Conservation (phyloP, 495 filamentous ascomycete species). For the Penicillium robsamsonii region DNA sequence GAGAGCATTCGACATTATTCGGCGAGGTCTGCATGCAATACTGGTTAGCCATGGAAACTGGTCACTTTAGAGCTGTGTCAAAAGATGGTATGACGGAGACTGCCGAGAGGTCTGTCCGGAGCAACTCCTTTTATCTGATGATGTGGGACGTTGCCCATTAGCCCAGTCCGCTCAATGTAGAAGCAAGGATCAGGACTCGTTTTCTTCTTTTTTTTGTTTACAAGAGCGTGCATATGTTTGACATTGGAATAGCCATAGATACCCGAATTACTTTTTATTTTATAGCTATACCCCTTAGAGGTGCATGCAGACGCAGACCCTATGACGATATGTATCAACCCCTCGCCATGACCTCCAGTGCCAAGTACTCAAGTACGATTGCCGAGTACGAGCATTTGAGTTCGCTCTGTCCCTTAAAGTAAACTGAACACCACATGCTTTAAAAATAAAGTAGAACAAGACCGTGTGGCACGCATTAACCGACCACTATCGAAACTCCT, state of each 20-base stretch:
- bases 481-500: background rate
- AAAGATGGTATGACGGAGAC: background rate
- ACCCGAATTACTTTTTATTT: slow-evolving; percentile 4
- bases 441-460: slow-evolving; percentile 2
- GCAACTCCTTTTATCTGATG: background rate
- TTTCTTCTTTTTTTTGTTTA: slow-evolving; percentile 1
- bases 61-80: background rate
- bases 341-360: background rate
- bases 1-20: background rate
- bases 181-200: background rate
- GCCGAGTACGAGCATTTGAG: background rate
- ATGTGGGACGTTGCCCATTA: background rate
- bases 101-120: background rate
- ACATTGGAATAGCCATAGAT: slow-evolving; percentile 5
- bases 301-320: background rate
- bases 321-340: background rate
- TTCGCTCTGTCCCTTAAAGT: background rate
- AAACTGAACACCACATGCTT: background rate
- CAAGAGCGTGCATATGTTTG: slow-evolving; percentile 1
- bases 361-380: background rate
- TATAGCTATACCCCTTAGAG: background rate
- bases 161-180: background rate
- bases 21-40: background rate
- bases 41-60: background rate
- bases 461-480: background rate